phyloP scores from a whole-genome alignment of 108 stramenopile genomes.

The Skeletonema marinoi region DNA sequence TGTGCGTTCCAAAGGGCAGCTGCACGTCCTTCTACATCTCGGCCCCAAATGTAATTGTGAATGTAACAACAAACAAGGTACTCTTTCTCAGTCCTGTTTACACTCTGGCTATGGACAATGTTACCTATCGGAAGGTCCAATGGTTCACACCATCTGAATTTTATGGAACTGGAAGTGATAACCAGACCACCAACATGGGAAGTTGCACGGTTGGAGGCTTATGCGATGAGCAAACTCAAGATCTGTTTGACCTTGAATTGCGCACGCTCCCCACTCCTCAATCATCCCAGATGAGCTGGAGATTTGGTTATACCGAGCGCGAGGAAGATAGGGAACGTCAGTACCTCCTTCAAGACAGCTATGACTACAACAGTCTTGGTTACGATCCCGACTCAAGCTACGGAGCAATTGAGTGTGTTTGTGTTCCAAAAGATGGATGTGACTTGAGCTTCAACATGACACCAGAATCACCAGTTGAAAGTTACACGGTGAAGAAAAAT shows the following conservation, averaged over 20 bases:
- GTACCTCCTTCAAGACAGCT: not conserved
- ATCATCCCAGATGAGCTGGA: not conserved
- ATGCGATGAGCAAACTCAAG: not conserved
- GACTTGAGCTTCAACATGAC: not conserved
- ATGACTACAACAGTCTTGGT: not conserved
- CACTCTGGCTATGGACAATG: not conserved
- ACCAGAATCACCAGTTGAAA: not conserved
- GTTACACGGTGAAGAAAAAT: not conserved
- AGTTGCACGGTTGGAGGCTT: not conserved
- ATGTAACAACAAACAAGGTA: not conserved
- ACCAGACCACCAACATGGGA: not conserved
- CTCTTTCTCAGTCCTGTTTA: not conserved
- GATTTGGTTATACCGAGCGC: not conserved
- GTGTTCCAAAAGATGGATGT: not conserved
- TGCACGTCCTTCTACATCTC: not conserved
- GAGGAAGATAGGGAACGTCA: not conserved
- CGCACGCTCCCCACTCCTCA: too few species aligned
- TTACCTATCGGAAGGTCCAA: not conserved
- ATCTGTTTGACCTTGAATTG: not conserved
- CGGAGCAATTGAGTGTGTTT: not conserved
- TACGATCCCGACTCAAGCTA: not conserved
- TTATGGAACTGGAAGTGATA: not conserved
- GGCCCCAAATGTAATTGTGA: not conserved
- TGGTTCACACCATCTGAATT: not conserved
- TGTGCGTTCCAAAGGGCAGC: not conserved